These are phyloP conservation scores for Talaromyces sp. DNA, from an alignment of 2,329 filamentous ascomycete genomes.

Conservation along the genomic window DNA sequence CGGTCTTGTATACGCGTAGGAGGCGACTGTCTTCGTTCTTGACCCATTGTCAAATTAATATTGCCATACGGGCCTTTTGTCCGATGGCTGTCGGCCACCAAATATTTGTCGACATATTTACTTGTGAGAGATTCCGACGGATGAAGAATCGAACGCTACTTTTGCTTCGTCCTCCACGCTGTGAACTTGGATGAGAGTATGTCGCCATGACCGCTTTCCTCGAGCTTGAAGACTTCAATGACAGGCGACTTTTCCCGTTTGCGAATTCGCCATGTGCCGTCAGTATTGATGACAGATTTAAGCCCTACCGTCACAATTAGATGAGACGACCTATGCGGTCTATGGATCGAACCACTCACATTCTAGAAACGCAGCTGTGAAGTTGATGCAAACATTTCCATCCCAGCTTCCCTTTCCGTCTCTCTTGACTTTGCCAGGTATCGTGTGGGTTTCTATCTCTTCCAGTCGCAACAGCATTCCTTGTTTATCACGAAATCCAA, in stretches of 20 bases:
- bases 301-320: slow-evolving; percentile 45
- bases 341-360: slow-evolving; percentile 50
- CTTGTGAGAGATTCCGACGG: not conserved
- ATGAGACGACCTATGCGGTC: slow-evolving; percentile 12
- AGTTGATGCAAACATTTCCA: slow-evolving; percentile 90
- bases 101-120: not conserved
- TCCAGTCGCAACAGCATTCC: slow-evolving; percentile 69
- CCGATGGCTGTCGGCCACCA: no score
- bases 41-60: not conserved
- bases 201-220: slow-evolving; percentile 68
- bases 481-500: slow-evolving; percentile 73
- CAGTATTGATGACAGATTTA: slow-evolving; percentile 54
- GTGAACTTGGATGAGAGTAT: slow-evolving; percentile 75
- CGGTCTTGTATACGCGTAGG: not conserved
- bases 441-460: slow-evolving; percentile 71
- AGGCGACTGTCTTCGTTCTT: not conserved
- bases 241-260: slow-evolving; percentile 56
- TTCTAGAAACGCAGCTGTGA: slow-evolving; percentile 69
- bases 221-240: slow-evolving; percentile 69
- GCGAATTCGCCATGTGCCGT: slow-evolving; percentile 77
- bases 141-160: not conserved
- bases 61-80: not conserved
- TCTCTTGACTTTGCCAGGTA: slow-evolving; percentile 70
- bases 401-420: slow-evolving; percentile 70
- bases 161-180: slow-evolving; percentile 54